These are phyloP conservation scores for Stagonosporopsis tanaceti DNA, from an alignment of 2,329 filamentous ascomycete species.

Conservation along the genomic window DNA sequence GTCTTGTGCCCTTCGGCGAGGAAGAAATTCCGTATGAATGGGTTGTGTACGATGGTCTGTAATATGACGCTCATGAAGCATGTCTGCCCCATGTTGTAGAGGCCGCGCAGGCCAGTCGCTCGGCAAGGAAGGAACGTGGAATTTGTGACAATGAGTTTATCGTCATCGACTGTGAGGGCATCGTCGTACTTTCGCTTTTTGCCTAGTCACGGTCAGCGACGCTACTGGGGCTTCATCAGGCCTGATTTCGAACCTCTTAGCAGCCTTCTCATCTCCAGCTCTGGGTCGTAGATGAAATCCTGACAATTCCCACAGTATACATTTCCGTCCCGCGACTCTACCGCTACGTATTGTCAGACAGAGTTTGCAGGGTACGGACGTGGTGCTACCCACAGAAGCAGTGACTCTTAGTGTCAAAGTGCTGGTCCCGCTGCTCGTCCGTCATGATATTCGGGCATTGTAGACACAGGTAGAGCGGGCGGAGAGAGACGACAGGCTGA, in stretches of 20 bases:
- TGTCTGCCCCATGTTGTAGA: conserved; percentile 98
- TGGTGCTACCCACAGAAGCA: conserved; percentile 69
- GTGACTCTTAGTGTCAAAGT: conserved; percentile 74
- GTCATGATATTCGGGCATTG: conserved; percentile 72
- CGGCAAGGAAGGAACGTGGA: conserved; percentile 82
- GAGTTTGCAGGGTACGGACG: conserved; percentile 3
- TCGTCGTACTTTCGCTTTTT: conserved; percentile 82
- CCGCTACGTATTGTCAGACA: conserved; percentile 62
- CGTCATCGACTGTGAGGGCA: conserved; percentile 68
- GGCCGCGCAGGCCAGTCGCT: conserved; percentile 85
- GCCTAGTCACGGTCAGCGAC: conserved; percentile 43
- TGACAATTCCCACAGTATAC: conserved; percentile 84
- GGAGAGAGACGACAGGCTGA: conserved; percentile 61
- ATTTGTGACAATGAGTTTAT: conserved; percentile 78
- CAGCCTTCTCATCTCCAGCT: conserved; percentile 76
- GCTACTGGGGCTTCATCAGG: not conserved
- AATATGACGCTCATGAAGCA: conserved; percentile 98
- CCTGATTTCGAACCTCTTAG: conserved; percentile 65
- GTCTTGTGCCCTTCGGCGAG: conserved; percentile 87
- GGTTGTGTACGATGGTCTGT: conserved; percentile 93
- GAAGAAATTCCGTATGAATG: conserved; percentile 89
- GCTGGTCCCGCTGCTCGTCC: conserved; percentile 70
- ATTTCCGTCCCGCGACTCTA: conserved; percentile 77
- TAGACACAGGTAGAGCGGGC: conserved; percentile 67
- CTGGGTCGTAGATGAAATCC: conserved; percentile 84